Percentiles rank a stretch among this genome's conserved stretches.
Evolutionary conservation across 352 stramenopile species (phyloP).

Genomic region (Pythium periplocum): DNA sequence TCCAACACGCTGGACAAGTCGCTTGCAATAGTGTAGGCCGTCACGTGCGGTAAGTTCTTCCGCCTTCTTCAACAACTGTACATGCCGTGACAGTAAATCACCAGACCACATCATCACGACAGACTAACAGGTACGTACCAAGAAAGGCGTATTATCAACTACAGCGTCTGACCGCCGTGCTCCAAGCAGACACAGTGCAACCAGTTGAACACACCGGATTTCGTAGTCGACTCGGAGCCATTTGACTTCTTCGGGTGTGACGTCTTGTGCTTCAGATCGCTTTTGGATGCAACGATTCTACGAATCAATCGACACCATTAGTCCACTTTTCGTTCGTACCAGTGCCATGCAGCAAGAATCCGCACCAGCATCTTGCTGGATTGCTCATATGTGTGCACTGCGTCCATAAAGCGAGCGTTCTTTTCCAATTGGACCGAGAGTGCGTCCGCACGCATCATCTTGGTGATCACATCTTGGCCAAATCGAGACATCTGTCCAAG

Average conservation of each 20-base stretch:
- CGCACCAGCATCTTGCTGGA: conserved; percentile 64
- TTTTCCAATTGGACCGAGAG: conserved; percentile 62
- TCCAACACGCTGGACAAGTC: conserved; percentile 43
- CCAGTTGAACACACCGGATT: conserved; percentile 66
- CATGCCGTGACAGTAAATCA: background rate
- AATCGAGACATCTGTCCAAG: conserved; percentile 41
- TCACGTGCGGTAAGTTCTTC: conserved; percentile 54
- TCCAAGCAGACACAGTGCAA: conserved; percentile 62
- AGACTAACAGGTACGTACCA: conserved; percentile 25
- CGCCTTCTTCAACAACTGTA: conserved; percentile 57
- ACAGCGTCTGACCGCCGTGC: conserved; percentile 36
- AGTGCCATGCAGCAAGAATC: background rate
- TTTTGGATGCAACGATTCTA: conserved; percentile 63
- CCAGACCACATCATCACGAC: background rate
- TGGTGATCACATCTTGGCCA: conserved; percentile 46
- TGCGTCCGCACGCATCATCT: conserved; percentile 52
- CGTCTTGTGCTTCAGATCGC: conserved; percentile 36
- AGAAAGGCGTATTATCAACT: conserved; percentile 53
- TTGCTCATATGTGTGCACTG: conserved; percentile 69
- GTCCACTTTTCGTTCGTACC: background rate
- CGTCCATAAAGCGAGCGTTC: conserved; percentile 55
- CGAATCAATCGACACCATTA: background rate
- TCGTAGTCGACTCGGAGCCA: conserved; percentile 70
- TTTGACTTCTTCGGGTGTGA: conserved; percentile 49
- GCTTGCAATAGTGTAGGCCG: conserved; percentile 64